Evolutionary conservation across 192 early-diverging fungal genomes (phyloP).

Genomic region (Coemansia sp.): DNA sequence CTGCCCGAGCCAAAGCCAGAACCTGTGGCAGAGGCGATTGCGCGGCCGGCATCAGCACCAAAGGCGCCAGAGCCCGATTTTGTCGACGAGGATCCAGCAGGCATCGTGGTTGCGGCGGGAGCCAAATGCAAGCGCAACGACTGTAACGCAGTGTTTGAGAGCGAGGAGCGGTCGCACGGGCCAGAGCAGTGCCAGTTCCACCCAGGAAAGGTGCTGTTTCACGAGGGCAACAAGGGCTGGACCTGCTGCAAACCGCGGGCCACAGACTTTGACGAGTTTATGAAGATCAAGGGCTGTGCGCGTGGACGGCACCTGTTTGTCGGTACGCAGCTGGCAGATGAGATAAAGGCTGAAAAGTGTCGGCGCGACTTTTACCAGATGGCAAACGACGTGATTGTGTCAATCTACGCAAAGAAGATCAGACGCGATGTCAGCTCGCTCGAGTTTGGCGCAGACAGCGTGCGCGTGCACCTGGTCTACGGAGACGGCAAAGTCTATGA

Average conservation of each 20-base stretch:
- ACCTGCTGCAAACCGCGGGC: conserved; percentile 93
- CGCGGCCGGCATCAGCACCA: conserved; percentile 26
- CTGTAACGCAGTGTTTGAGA: conserved; percentile 70
- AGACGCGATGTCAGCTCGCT: conserved; percentile 69
- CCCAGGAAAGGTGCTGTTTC: conserved; percentile 87
- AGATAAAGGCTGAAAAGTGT: conserved; percentile 53
- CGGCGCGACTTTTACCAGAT: conserved; percentile 96
- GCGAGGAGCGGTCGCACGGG: conserved; percentile 51
- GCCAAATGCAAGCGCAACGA: conserved; percentile 81
- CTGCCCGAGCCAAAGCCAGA: conserved; percentile 17
- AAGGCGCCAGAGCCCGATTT: conserved; percentile 54
- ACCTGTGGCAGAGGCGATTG: conserved; percentile 14
- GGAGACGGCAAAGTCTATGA: conserved; percentile 72
- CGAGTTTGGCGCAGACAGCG: conserved; percentile 60
- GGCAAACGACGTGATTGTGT: conserved; percentile 76
- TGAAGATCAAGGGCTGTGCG: conserved; percentile 92
- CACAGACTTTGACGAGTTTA: conserved; percentile 97
- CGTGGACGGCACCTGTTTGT: conserved; percentile 91
- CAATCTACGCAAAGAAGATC: conserved; percentile 92
- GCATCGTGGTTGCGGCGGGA: conserved; percentile 67
- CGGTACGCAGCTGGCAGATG: conserved; percentile 41
- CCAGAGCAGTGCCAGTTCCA: conserved; percentile 75
- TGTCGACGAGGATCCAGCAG: conserved; percentile 74
- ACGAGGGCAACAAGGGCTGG: conserved; percentile 98
- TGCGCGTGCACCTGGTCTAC: conserved; percentile 78